Evolutionary conservation across 2,329 filamentous ascomycete genomes (phyloP).

Genomic region (Alternaria hordeiaustralica): DNA sequence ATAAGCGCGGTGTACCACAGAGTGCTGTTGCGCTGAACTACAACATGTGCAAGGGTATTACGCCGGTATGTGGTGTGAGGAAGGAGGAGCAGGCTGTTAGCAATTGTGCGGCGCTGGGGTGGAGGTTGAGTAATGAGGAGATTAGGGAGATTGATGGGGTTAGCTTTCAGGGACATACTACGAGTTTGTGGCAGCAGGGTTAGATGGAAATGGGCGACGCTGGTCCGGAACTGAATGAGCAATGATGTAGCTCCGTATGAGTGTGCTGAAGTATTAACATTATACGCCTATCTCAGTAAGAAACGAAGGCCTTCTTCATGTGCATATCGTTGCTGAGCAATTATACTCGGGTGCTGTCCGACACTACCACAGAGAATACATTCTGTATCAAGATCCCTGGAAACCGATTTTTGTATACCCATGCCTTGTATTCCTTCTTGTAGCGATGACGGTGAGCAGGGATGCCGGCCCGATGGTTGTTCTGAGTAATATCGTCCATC

Average conservation of each 20-base stretch:
- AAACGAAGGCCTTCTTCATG: background rate
- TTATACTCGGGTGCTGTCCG: background rate
- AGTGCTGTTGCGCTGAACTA: constrained; percentile 55
- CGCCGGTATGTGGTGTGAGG: constrained; percentile 53
- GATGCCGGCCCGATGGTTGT: background rate
- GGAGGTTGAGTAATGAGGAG: constrained; percentile 52
- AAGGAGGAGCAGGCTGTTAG: constrained; percentile 51
- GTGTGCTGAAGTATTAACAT: too few species aligned
- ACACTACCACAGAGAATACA: background rate
- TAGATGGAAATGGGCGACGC: constrained; percentile 12
- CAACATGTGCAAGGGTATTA: constrained; percentile 53
- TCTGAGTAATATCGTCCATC: background rate
- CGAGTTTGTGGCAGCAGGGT: constrained; percentile 53
- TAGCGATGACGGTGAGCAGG: background rate
- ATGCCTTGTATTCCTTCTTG: background rate
- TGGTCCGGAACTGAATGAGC: too few species aligned
- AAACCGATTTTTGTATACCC: background rate
- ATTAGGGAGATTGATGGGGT: constrained; percentile 51
- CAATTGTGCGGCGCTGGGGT: constrained; percentile 51
- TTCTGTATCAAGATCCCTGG: background rate
- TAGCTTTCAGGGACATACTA: constrained; percentile 32
- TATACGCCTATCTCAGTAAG: background rate
- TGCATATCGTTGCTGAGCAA: background rate
- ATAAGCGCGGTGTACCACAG: constrained; percentile 41
- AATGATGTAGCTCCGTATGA: too few species aligned